Evolutionary conservation across 495 filamentous ascomycete genomes (phyloP).

Genomic region (Xylaria telfairii): DNA sequence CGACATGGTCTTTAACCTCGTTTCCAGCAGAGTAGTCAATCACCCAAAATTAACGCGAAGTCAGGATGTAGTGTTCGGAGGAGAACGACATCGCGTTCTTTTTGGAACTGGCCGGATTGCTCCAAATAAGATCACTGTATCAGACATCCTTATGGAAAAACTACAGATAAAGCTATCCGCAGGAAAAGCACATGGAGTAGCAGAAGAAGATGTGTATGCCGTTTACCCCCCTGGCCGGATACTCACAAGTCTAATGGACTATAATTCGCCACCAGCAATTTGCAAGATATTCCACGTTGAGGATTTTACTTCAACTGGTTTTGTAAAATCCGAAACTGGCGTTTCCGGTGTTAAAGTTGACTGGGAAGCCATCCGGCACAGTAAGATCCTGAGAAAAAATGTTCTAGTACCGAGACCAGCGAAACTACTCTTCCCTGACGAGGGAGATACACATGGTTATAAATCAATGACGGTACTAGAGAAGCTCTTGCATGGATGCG

Average conservation of each 20-base stretch:
- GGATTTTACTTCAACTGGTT: background rate
- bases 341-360: background rate
- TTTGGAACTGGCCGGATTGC: background rate
- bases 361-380: background rate
- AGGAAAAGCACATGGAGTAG: constrained; percentile 1
- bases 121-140: background rate
- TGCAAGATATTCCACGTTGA: background rate
- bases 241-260: background rate
- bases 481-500: background rate
- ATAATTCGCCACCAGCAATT: background rate
- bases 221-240: background rate
- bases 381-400: background rate
- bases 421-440: background rate
- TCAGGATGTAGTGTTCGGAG: background rate
- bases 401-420: background rate
- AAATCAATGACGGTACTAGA: background rate
- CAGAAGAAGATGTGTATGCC: background rate
- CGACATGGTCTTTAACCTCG: background rate
- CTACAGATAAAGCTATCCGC: background rate
- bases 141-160: too few relatives aligned
- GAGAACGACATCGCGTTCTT: background rate
- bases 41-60: too few relatives aligned
- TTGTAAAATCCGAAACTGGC: background rate
- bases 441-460: background rate
- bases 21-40: background rate